These are phyloP conservation scores for Eucalyptus erythrocorys DNA, from an alignment of 345 rosid genomes.

Conservation along the genomic window DNA sequence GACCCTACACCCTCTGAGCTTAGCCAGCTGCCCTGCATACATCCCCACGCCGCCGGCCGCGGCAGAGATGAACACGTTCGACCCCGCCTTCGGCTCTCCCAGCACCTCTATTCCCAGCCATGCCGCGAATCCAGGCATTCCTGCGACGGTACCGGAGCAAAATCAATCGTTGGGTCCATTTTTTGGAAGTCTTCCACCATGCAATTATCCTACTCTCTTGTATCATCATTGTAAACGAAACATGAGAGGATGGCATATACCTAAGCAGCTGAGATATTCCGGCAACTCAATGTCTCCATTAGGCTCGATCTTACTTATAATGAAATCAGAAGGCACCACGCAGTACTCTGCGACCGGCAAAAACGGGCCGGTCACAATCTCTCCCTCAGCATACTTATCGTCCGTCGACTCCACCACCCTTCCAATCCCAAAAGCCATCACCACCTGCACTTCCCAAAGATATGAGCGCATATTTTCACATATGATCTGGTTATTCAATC, in stretches of 20 bases:
- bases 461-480: not conserved
- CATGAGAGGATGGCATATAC: not conserved
- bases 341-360: conserved; percentile 17
- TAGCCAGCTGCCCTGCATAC: conserved; percentile 38
- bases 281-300: conserved; percentile 1
- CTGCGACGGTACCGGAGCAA: not conserved
- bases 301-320: conserved; percentile 4
- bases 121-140: conserved; percentile 33
- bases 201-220: not conserved
- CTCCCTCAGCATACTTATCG: conserved; percentile 3
- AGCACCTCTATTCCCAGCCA: conserved; percentile 32
- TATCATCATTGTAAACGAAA: not conserved
- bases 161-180: too few relatives aligned
- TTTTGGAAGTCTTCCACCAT: not conserved
- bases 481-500: not conserved
- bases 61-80: conserved; percentile 28
- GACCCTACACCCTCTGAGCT: conserved; percentile 35
- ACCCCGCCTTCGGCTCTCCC: conserved; percentile 19
- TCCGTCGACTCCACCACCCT: conserved; percentile 21
- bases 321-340: conserved; percentile 1
- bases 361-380: conserved; percentile 1
- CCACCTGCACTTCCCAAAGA: not conserved
- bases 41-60: conserved; percentile 50
- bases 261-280: conserved; percentile 20
- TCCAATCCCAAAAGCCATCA: conserved; percentile 15